Evolutionary conservation across 1,284 basidiomycete genomes (phyloP).

Genomic region (Hortiboletus rubellus): DNA sequence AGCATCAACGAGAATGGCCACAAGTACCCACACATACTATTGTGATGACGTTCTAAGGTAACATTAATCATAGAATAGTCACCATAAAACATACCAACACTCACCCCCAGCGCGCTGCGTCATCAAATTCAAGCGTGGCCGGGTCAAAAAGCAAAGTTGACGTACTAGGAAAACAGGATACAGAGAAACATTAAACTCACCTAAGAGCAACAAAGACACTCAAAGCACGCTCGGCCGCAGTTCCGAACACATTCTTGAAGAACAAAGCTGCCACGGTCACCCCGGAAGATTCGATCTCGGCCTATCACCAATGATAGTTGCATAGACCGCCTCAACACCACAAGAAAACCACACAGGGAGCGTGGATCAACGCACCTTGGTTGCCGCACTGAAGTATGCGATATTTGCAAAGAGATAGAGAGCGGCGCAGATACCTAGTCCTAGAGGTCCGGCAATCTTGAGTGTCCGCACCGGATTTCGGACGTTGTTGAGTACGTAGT

Average conservation of each 20-base stretch:
- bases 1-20: neutral
- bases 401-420: constrained; percentile 56
- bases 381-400: constrained; percentile 47
- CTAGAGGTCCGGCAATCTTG: constrained; percentile 55
- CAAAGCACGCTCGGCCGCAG: constrained; percentile 46
- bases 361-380: constrained; percentile 11
- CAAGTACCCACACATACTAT: constrained; percentile 21
- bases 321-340: neutral
- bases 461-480: constrained; percentile 51
- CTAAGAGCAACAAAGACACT: constrained; percentile 55
- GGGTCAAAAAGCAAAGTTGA: neutral
- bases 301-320: constrained; percentile 21
- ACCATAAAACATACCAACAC: neutral
- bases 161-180: neutral
- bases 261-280: constrained; percentile 56
- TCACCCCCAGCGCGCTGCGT: constrained; percentile 31
- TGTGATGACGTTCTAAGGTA: constrained; percentile 37
- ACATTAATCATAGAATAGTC: constrained; percentile 4
- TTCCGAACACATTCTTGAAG: constrained; percentile 56
- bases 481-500: constrained; percentile 58
- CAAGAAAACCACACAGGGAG: too few relatives aligned
- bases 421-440: constrained; percentile 45
- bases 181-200: constrained; percentile 18
- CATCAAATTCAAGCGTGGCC: neutral
- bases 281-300: constrained; percentile 45